These are phyloP conservation scores for Myriangium duriaei DNA, from an alignment of 2,329 filamentous ascomycete species.

Conservation along the genomic window DNA sequence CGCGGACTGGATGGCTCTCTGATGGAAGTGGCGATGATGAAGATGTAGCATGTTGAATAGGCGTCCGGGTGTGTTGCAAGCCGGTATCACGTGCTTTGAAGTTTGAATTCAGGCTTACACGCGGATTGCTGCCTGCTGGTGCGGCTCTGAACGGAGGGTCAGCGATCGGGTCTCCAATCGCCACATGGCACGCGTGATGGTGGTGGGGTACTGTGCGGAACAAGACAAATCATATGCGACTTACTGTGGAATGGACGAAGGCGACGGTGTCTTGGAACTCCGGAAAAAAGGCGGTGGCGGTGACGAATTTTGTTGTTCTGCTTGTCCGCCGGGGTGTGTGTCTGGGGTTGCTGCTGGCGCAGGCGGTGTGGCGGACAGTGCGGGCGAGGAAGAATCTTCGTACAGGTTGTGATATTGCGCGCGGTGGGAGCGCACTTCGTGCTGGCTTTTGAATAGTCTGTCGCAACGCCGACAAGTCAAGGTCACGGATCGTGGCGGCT, in stretches of 20 bases:
- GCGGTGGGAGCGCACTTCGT: background rate
- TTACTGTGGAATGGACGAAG: too few species aligned
- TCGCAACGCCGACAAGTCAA: background rate
- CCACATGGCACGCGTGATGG: too few species aligned
- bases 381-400: background rate
- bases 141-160: too few species aligned
- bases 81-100: background rate
- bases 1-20: background rate
- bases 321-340: background rate
- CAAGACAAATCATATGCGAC: too few species aligned
- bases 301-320: background rate
- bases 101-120: too few species aligned
- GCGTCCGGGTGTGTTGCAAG: background rate
- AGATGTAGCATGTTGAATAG: constrained; percentile 3
- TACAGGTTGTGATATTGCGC: background rate
- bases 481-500: background rate
- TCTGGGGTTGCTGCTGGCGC: background rate
- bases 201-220: too few species aligned
- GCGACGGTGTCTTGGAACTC: too few species aligned
- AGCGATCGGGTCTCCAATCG: too few species aligned
- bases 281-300: too few species aligned
- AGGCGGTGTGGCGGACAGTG: background rate
- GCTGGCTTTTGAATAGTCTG: background rate
- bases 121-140: too few species aligned
- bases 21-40: constrained; percentile 1